A percentile compares a stretch with the other conserved stretches of the same genome.
phyloP scores from a whole-genome alignment of 2,329 filamentous ascomycete genomes.

The Aspergillus intermedius region DNA sequence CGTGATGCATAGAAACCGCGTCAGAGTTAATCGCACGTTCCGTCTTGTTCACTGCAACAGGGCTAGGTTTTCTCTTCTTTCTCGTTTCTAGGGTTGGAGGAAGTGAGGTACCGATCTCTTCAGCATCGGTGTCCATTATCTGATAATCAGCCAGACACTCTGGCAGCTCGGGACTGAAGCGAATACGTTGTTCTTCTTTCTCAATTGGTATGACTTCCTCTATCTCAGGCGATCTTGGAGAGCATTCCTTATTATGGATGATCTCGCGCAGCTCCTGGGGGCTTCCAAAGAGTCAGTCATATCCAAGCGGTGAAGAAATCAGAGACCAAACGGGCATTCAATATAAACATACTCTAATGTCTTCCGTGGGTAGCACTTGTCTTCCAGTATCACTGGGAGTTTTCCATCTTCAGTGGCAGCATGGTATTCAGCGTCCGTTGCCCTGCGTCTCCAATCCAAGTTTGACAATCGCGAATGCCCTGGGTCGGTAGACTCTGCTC shows the following conservation, averaged over 20 bases:
- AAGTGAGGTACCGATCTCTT: constrained; percentile 12
- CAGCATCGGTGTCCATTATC: constrained; percentile 4
- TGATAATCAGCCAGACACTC: constrained; percentile 3
- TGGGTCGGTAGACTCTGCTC: constrained; percentile 5
- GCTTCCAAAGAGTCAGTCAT: constrained; percentile 17
- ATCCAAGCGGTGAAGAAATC: neutral
- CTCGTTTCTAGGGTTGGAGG: constrained; percentile 28
- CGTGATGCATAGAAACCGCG: constrained; percentile 1
- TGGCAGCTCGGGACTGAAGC: constrained; percentile 6
- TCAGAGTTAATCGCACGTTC: constrained; percentile 1
- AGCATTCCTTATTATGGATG: constrained; percentile 15
- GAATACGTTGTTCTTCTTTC: neutral
- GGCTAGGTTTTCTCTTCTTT: constrained; percentile 19
- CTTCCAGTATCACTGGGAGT: constrained; percentile 55
- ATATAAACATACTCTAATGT: constrained; percentile 48
- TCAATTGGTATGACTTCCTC: constrained; percentile 42
- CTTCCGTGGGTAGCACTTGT: constrained; percentile 51
- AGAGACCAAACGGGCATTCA: neutral
- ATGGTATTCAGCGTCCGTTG: constrained; percentile 10
- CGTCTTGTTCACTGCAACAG: neutral
- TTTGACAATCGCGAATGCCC: constrained; percentile 7
- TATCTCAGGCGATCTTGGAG: constrained; percentile 25
- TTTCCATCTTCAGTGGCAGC: constrained; percentile 26
- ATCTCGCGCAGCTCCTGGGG: constrained; percentile 30
- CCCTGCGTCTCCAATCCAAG: constrained; percentile 10